Evolutionary conservation across 2,329 filamentous ascomycete species (phyloP), one percentile per base, ranked within the genome.

Genomic region (Sclerotinia glacialis): DNA sequence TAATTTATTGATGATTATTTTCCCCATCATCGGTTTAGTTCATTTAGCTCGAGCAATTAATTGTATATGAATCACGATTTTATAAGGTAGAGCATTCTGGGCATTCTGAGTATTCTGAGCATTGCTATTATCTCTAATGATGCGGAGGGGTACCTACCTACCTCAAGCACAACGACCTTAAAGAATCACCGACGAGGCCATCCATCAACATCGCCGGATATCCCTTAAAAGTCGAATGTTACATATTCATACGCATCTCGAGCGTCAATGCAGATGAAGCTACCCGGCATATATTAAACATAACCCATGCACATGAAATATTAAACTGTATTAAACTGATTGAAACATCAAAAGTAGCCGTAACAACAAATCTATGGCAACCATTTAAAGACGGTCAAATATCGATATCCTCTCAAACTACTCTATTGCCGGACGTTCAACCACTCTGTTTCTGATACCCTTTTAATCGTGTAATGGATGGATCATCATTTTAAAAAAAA

Each of bases 1-100:
- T 55, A 23, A 40, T 55, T 37, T 16, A 55, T 55, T 40, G 34
- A 54, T 37, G n/a, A 54, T 55, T 37, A 53, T 54, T 37, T 34
- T 16, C 9, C 2, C 9, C 4, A 18, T 16, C 21, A 2, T 54
- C 0, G 1, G 16, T 11, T 34, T 53, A 2, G 5, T n/a, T 6
- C 5, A 6, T n/a, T 28, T n/a, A 6, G 2, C 5, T 34, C 3
- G 50, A 21, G 9, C 9, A 34, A 8, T 34, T 12, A 37, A 2
- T 37, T 2, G 9, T 37, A 1, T 12, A 31, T 12, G 8, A 26
- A 18, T 53, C 6, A 11, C 3, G 8, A 18, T 2, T 31, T 9
- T 9, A 8, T 5, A 6, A 18, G 11, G 14, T 52, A 5, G 1
- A 28, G 14, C 11, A 11, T 28, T 53, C 1, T 31, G 26, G 6